Evolutionary conservation across 768 basidiomycete species (phyloP), one percentile per base, ranked within the genome.

Genomic region (Neoboletus brunneissimus): DNA sequence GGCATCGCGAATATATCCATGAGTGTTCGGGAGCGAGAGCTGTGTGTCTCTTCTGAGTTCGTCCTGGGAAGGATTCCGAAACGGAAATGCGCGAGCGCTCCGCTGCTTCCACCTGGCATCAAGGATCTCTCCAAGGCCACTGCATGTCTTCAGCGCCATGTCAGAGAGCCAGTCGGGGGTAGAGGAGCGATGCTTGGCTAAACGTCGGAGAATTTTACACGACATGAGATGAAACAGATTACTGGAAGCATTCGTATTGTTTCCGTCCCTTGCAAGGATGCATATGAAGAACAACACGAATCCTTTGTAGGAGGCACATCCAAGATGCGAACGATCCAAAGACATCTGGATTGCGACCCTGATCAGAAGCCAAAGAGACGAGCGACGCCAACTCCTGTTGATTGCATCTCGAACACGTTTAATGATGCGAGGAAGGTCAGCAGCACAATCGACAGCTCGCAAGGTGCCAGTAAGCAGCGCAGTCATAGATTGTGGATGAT

Each of bases 121-220:
- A 25, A 79, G 55, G 6, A 49, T 9, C 9, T 16, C 44, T 47
- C 59, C 41, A 31, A 31, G 31, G 11, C 31, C 9, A 31, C 9
- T 31, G 10, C 31, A 31, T 31, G 31, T 31, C 31, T 73, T 51
- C 45, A 79, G 58, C 29, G 72, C 78, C 9, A 73, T 56, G 1
- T 60, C 76, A 70, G 64, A 81, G 76, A 31, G 59, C 48, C 58
- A 81, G 62, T 16, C 27, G 27, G 27, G 27, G 27, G 27, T 27
- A 27, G 27, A 27, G 27, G 27, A 27, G 27, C 27, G 27, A 27
- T 5, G 4, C 27, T 27, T 27, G 27, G 5, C 7, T 3, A 27
- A 6, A 4, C 27, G 27, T 27, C 57, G 67, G 45, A 54, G 52
- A 23, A 64, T 50, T 37, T 66, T 68, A 16, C 48, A 43, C 1